Evolutionary conservation across 2,329 filamentous ascomycete genomes (phyloP), one percentile per base, ranked within the genome.

Genomic region (Chlorencoelia australis): DNA sequence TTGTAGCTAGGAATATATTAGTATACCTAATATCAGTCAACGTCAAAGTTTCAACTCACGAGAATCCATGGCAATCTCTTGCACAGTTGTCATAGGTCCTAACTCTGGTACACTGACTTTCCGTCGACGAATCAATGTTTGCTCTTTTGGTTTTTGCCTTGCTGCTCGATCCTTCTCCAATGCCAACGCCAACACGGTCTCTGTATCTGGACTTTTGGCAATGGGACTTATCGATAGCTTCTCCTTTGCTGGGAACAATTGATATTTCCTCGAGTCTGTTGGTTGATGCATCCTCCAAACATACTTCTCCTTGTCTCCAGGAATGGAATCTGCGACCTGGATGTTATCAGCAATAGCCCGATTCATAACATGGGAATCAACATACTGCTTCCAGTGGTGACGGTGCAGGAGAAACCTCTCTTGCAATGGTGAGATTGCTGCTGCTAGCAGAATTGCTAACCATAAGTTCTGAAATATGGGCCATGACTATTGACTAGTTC

Each of bases 41-140:
- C 24, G 7, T 16, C 32, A 30, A 6, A 32, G 14, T 17, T 24
- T 7, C n/a, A 13, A 54, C 77, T 63, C 64, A 82, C 78, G 78
- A 50, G 78, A 82, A 58, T 82, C 78, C 75, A 82, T 80, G 34
- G 73, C 57, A 32, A 69, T 59, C 52, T 81, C 77, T 45, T 80
- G 75, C 10, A 81, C 76, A 2, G 76, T 80, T 4, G 75, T 79
- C 75, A 80, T 78, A 21, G 73, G 74, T 2, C 73, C 76, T 32
- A 79, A 57, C 43, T 82, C 78, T 7, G 74, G 71, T 10, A 78
- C 69, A 56, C 71, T 79, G 47, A 73, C 62, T 52, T 82, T 82
- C 44, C 75, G 69, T 48, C 76, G 67, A 43, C 75, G 64, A 33
- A 59, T 65, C 39, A 74, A 58, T 45, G 66, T 71, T 51, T 71